Conservation (phyloP, 129 eudicot genomes). For the carrot (Daucus carota) region DH1_v3.0 NC_030387.2:38837501-38838000, state of each 20-base stretch:
- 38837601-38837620: constrained; percentile 88
- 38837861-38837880: constrained; percentile 45
- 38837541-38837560: constrained; percentile 66
- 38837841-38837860: neutral
- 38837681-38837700: neutral
- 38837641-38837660: neutral
- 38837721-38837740: neutral
- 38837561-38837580: constrained; percentile 62
- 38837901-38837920: constrained; percentile 73
- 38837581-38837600: constrained; percentile 81
- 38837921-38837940: constrained; percentile 79
- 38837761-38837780: neutral
- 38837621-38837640: constrained; percentile 36
- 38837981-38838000: constrained; percentile 2
- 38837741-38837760: neutral
- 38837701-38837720: neutral
- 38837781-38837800: too few relatives aligned
- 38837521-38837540: constrained; percentile 36
- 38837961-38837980: constrained; percentile 79
- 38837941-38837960: constrained; percentile 85
- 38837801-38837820: neutral
- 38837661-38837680: neutral
- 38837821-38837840: neutral
- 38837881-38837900: constrained; percentile 85
- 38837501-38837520: neutral